Evolutionary conservation across 108 stramenopile species (phyloP).

Genomic region (Nitzschia sp.): DNA sequence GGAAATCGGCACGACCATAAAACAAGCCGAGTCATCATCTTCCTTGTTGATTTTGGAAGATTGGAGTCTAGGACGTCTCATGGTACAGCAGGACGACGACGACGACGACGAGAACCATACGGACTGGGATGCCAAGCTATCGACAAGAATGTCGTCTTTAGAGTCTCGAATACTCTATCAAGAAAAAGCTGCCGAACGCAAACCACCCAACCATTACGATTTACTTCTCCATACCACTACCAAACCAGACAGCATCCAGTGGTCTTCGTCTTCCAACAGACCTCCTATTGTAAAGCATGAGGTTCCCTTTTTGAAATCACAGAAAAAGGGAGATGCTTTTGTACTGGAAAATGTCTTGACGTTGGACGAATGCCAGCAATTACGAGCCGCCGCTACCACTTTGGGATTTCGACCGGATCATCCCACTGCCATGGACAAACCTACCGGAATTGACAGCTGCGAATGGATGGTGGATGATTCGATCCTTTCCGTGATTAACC

Average conservation of each 20-base stretch:
- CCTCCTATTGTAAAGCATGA: constrained; percentile 20
- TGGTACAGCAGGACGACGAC: not conserved
- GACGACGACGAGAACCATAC: not conserved
- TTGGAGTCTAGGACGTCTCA: constrained; percentile 3
- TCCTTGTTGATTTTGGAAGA: constrained; percentile 13
- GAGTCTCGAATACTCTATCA: constrained; percentile 24
- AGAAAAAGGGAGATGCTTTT: constrained; percentile 23
- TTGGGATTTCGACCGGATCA: constrained; percentile 55
- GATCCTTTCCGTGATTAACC: constrained; percentile 4
- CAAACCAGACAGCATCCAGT: constrained; percentile 4
- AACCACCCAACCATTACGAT: constrained; percentile 40
- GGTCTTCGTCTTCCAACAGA: not conserved
- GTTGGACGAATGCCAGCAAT: constrained; percentile 37
- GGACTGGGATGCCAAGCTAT: not conserved
- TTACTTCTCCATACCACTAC: constrained; percentile 16
- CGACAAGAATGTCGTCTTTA: not conserved
- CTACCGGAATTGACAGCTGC: constrained; percentile 42
- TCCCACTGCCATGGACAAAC: constrained; percentile 27
- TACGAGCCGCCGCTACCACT: constrained; percentile 32
- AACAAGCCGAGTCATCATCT: not conserved
- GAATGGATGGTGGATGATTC: constrained; percentile 37
- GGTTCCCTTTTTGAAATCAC: constrained; percentile 22
- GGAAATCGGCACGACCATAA: not conserved
- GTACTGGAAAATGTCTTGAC: constrained; percentile 49
- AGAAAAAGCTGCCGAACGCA: constrained; percentile 18